Conservation (phyloP, 169 alveolate genomes). For the Theileria orientalis region DNA sequence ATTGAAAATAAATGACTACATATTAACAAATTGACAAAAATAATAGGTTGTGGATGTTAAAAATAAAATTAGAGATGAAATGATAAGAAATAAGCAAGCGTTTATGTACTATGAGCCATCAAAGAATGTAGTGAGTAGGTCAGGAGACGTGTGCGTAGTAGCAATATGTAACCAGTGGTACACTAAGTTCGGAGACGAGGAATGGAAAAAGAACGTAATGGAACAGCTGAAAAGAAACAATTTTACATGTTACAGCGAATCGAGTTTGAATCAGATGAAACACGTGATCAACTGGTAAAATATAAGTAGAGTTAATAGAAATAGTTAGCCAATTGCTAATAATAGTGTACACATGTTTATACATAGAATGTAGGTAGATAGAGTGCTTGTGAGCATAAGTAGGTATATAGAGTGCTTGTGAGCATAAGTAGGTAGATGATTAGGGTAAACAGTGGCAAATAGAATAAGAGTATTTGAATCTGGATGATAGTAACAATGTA, state of each 20-base stretch:
- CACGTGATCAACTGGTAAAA: constrained; percentile 91
- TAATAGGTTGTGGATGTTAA: constrained; percentile 77
- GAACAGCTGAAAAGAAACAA: constrained; percentile 80
- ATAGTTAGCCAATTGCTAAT: no score
- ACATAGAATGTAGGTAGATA: no score
- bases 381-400: no score
- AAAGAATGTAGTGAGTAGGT: constrained; percentile 91
- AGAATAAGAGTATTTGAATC: no score
- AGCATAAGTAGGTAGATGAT: no score
- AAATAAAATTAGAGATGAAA: constrained; percentile 74
- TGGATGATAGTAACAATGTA: constrained; percentile 31
- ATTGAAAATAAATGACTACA: constrained; percentile 23
- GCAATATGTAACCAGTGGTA: constrained; percentile 97
- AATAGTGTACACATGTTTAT: no score
- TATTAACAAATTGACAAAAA: background rate
- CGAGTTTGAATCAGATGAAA: constrained; percentile 84
- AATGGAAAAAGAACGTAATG: constrained; percentile 90
- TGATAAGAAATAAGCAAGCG: constrained; percentile 77
- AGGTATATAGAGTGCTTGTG: no score
- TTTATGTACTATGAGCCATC: constrained; percentile 95
- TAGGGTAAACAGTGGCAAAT: no score
- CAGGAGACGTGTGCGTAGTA: constrained; percentile 95
- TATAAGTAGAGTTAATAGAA: no score
- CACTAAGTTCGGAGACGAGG: constrained; percentile 93
- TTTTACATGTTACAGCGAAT: constrained; percentile 73